Evolutionary conservation across 208 protist species (phyloP).

Genomic region (Leishmania gerbilli): DNA sequence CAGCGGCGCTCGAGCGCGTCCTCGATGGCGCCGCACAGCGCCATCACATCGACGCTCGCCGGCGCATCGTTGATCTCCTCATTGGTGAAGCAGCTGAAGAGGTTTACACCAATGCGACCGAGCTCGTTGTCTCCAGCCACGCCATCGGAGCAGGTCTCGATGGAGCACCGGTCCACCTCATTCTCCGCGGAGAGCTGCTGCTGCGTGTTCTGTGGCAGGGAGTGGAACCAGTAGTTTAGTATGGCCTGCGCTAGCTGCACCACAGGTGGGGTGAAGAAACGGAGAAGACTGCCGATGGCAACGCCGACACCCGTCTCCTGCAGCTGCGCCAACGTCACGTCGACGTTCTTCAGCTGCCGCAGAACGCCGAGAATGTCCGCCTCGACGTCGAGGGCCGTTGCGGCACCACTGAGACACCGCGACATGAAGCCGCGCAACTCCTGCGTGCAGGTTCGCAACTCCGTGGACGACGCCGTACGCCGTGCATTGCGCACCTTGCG

Average conservation of each 20-base stretch:
- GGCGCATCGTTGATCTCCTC: constrained; percentile 63
- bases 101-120: constrained; percentile 56
- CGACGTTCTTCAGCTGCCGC: constrained; percentile 35
- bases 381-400: constrained; percentile 17
- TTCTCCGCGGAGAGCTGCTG: constrained; percentile 37
- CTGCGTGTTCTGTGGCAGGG: constrained; percentile 48
- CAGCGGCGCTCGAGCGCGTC: constrained; percentile 28
- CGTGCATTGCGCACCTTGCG: constrained; percentile 37
- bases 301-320: constrained; percentile 51
- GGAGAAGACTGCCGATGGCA: constrained; percentile 55
- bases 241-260: constrained; percentile 60
- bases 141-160: constrained; percentile 41
- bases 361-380: constrained; percentile 45
- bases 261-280: constrained; percentile 40
- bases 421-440: constrained; percentile 15
- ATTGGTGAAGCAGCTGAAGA: constrained; percentile 72
- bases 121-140: constrained; percentile 34
- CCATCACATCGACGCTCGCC: constrained; percentile 29
- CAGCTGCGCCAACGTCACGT: constrained; percentile 71
- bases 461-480: constrained; percentile 19
- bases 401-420: constrained; percentile 17
- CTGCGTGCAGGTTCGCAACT: constrained; percentile 27
- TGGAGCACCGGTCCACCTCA: constrained; percentile 53
- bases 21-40: constrained; percentile 41
- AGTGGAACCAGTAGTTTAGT: constrained; percentile 74